These are phyloP conservation scores for Cladorrhinum samala DNA, from an alignment of 495 filamentous ascomycete species.

Conservation along the genomic window DNA sequence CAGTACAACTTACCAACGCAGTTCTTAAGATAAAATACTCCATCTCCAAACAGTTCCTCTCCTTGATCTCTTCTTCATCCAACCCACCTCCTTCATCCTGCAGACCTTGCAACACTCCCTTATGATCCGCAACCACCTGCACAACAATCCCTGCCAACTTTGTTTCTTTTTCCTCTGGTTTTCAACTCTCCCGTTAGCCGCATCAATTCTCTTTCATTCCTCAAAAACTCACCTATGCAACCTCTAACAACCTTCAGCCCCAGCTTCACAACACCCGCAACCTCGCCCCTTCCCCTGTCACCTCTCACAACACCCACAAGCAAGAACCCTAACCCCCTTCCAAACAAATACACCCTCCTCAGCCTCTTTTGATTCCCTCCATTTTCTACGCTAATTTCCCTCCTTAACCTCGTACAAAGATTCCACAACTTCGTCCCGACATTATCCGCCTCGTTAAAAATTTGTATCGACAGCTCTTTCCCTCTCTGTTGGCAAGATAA, in stretches of 20 bases:
- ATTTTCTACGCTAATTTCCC: slow-evolving; percentile 15
- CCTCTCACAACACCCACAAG: slow-evolving; percentile 55
- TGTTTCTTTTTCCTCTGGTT: slow-evolving; percentile 46
- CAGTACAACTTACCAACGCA: slow-evolving; percentile 55
- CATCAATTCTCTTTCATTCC: neutral
- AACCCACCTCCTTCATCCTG: slow-evolving; percentile 10
- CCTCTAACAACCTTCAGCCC: slow-evolving; percentile 58
- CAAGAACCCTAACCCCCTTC: slow-evolving; percentile 62
- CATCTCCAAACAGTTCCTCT: slow-evolving; percentile 39
- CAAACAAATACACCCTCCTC: slow-evolving; percentile 29
- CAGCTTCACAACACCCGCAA: slow-evolving; percentile 55
- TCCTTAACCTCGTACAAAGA: slow-evolving; percentile 48
- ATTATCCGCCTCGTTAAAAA: slow-evolving; percentile 41
- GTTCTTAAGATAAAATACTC: slow-evolving; percentile 70
- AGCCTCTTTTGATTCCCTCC: neutral
- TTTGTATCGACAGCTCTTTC: neutral
- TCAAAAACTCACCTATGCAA: slow-evolving; percentile 53
- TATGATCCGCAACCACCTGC: slow-evolving; percentile 57
- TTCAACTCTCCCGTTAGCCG: neutral
- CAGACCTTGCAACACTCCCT: slow-evolving; percentile 47
- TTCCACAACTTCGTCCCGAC: slow-evolving; percentile 62
- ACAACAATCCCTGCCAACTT: slow-evolving; percentile 53
- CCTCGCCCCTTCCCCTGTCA: slow-evolving; percentile 20
- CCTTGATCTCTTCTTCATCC: slow-evolving; percentile 25
- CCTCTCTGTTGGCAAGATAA: slow-evolving; percentile 10